phyloP scores from a whole-genome alignment of 2,329 filamentous ascomycete genomes.

The Pezicula radicicola region DNA sequence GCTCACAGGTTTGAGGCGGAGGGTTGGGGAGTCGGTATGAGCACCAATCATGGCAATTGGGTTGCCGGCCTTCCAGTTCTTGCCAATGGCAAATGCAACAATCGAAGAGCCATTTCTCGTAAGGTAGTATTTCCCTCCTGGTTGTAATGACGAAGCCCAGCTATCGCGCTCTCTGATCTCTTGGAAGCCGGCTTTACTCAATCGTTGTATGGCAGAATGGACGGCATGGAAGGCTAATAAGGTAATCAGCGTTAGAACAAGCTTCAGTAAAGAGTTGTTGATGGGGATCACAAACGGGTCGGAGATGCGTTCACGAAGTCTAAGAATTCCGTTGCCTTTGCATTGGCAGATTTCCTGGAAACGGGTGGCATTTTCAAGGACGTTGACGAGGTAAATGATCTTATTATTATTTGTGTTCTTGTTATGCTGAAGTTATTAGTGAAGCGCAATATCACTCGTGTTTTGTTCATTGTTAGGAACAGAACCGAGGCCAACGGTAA shows the following conservation, averaged over 20 bases:
- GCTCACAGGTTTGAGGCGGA: constrained; percentile 91
- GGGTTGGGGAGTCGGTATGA: constrained; percentile 90
- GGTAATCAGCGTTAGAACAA: constrained; percentile 12
- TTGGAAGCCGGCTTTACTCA: constrained; percentile 81
- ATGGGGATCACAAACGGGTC: constrained; percentile 62
- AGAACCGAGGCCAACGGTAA: too few species aligned
- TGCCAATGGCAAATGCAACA: constrained; percentile 86
- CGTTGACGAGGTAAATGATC: constrained; percentile 6
- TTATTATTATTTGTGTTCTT: neutral
- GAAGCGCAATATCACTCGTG: too few species aligned
- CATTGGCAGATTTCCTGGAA: constrained; percentile 16
- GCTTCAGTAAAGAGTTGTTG: neutral
- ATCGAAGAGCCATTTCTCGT: constrained; percentile 92
- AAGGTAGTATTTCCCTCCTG: constrained; percentile 93
- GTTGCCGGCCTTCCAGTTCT: constrained; percentile 88
- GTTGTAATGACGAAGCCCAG: constrained; percentile 75
- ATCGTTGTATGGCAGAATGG: constrained; percentile 68
- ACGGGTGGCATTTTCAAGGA: constrained; percentile 20
- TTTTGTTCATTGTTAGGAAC: too few species aligned
- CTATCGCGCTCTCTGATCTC: constrained; percentile 87
- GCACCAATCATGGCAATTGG: constrained; percentile 91
- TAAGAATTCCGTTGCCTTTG: constrained; percentile 66
- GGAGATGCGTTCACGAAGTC: constrained; percentile 94
- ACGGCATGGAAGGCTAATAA: constrained; percentile 87
- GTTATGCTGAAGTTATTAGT: neutral